Evolutionary conservation across 1,284 basidiomycete species (phyloP).

Genomic region (Rhodotorula sp.): DNA sequence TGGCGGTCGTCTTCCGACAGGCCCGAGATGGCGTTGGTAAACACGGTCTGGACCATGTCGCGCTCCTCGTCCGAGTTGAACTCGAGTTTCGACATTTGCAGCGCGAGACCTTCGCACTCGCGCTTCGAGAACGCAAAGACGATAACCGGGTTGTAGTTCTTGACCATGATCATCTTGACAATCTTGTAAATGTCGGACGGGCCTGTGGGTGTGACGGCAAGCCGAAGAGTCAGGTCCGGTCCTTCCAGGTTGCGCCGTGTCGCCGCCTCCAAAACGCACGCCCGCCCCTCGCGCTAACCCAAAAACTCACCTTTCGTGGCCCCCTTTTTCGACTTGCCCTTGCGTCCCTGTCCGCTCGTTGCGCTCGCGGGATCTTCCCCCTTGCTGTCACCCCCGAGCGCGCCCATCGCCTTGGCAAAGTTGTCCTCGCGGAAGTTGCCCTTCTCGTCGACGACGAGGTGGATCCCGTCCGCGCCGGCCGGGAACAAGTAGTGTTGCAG

Average conservation of each 20-base stretch:
- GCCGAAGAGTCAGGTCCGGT: no score
- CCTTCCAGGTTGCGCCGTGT: no score
- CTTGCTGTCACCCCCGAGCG: slow-evolving; percentile 67
- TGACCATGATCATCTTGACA: slow-evolving; percentile 97
- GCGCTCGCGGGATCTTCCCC: slow-evolving; percentile 75
- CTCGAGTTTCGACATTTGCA: slow-evolving; percentile 91
- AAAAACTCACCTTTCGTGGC: slow-evolving; percentile 72
- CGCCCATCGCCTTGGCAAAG: slow-evolving; percentile 97
- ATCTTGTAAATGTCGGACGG: slow-evolving; percentile 95
- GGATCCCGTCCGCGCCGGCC: slow-evolving; percentile 92
- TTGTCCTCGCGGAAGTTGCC: slow-evolving; percentile 96
- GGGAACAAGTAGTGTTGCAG: slow-evolving; percentile 99
- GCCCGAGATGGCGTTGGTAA: slow-evolving; percentile 90
- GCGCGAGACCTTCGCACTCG: slow-evolving; percentile 90
- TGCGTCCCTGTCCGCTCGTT: slow-evolving; percentile 62
- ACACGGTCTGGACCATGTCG: slow-evolving; percentile 81
- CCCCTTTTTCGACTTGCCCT: slow-evolving; percentile 86
- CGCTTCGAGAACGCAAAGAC: slow-evolving; percentile 98
- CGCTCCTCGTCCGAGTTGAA: slow-evolving; percentile 95
- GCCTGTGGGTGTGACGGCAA: no score
- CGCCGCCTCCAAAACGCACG: no score
- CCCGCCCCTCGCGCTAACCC: no score
- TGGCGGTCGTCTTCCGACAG: slow-evolving; percentile 83
- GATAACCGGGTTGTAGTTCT: slow-evolving; percentile 98
- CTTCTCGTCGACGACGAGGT: slow-evolving; percentile 96